phyloP scores from a whole-genome alignment of 176 grass and related monocot species.

The Triticum urartu region DNA sequence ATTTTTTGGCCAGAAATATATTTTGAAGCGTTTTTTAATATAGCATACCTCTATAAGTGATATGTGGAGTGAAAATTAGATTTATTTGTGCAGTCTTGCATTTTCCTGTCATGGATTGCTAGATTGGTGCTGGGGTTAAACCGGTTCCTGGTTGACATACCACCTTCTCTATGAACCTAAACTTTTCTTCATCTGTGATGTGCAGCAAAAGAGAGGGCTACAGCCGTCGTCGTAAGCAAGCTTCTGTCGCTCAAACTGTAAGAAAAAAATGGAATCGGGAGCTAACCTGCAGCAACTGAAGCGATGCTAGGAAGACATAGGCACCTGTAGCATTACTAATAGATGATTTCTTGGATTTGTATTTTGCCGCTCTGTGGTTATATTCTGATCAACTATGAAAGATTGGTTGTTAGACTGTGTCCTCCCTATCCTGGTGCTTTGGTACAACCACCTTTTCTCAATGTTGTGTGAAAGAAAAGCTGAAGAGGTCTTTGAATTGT shows the following conservation, averaged over 20 bases:
- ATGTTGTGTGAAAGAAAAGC: slow-evolving; percentile 19
- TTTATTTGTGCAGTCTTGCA: neutral
- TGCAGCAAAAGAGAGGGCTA: slow-evolving; percentile 86
- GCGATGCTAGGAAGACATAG: slow-evolving; percentile 32
- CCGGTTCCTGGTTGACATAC: neutral
- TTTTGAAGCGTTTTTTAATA: neutral
- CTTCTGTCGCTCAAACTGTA: slow-evolving; percentile 46
- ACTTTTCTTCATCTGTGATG: slow-evolving; percentile 26
- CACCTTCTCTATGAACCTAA: slow-evolving; percentile 1
- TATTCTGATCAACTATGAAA: slow-evolving; percentile 29
- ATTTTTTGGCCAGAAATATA: neutral
- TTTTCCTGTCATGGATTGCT: slow-evolving; percentile 7
- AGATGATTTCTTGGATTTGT: slow-evolving; percentile 25
- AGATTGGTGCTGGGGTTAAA: neutral
- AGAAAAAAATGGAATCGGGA: slow-evolving; percentile 54
- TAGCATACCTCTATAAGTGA: neutral
- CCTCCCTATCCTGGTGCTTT: neutral
- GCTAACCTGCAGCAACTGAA: slow-evolving; percentile 30
- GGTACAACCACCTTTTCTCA: slow-evolving; percentile 7
- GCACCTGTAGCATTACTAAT: slow-evolving; percentile 24
- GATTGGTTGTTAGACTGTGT: slow-evolving; percentile 4
- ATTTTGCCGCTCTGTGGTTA: slow-evolving; percentile 19
- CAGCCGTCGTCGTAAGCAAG: slow-evolving; percentile 53
- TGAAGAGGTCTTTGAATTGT: neutral
- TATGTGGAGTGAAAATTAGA: neutral